phyloP scores from a whole-genome alignment of 1,139 yeast genomes.

The Candida anutae region DNA sequence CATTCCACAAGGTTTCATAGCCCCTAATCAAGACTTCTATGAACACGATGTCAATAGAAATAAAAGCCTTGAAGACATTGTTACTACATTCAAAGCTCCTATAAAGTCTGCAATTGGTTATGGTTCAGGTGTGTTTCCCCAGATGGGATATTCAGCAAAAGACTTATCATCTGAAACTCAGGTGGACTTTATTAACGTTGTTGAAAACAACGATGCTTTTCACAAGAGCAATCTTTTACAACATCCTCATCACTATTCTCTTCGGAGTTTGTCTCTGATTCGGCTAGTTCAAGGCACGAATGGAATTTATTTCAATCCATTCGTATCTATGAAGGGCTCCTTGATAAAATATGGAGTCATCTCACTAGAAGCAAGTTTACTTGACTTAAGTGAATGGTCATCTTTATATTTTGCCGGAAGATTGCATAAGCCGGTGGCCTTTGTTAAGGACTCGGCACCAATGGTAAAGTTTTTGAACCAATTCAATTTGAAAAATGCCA shows the following conservation, averaged over 20 bases:
- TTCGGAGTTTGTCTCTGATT: slow-evolving; percentile 38
- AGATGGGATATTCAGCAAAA: slow-evolving; percentile 43
- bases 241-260: slow-evolving; percentile 59
- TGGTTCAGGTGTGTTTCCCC: slow-evolving; percentile 91
- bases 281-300: slow-evolving; percentile 62
- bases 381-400: slow-evolving; percentile 76
- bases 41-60: slow-evolving; percentile 5
- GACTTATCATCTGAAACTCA: slow-evolving; percentile 41
- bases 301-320: slow-evolving; percentile 93
- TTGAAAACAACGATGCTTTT: slow-evolving; percentile 64
- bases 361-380: slow-evolving; percentile 48
- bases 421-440: slow-evolving; percentile 86
- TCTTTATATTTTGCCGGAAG: slow-evolving; percentile 88
- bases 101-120: slow-evolving; percentile 79
- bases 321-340: slow-evolving; percentile 48
- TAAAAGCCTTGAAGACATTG: slow-evolving; percentile 39
- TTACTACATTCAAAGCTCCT: slow-evolving; percentile 59
- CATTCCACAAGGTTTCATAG: slow-evolving; percentile 17
- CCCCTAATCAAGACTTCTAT: slow-evolving; percentile 46
- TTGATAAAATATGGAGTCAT: slow-evolving; percentile 84
- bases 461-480: slow-evolving; percentile 61
- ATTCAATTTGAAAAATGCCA: slow-evolving; percentile 69
- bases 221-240: slow-evolving; percentile 63
- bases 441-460: slow-evolving; percentile 51
- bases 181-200: slow-evolving; percentile 83